These are phyloP conservation scores for Botrytis galanthina DNA, from an alignment of 2,329 filamentous ascomycete species.

Conservation along the genomic window DNA sequence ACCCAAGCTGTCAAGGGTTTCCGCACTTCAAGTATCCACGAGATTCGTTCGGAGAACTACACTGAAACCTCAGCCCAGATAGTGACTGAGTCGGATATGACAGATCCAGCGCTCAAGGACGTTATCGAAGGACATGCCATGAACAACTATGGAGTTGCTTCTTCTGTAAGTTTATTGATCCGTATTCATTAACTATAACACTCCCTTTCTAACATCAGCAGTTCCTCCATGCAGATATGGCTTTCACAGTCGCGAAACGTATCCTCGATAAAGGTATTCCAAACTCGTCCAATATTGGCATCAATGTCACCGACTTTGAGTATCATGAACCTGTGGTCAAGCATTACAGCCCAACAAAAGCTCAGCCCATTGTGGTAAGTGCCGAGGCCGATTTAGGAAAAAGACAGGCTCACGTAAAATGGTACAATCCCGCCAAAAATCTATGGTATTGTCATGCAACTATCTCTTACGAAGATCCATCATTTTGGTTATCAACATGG, in stretches of 20 bases:
- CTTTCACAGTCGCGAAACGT: conserved; percentile 48
- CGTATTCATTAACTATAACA: background rate
- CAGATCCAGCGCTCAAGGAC: conserved; percentile 40
- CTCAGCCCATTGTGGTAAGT: background rate
- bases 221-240: conserved; percentile 59
- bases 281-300: background rate
- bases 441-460: conserved; percentile 33
- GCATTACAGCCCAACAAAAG: background rate
- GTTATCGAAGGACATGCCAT: conserved; percentile 23
- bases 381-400: background rate
- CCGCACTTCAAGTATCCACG: background rate
- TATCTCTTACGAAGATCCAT: background rate
- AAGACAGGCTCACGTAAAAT: background rate
- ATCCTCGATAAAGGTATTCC: conserved; percentile 4
- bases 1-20: background rate
- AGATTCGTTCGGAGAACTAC: background rate
- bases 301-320: background rate
- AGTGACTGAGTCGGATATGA: background rate
- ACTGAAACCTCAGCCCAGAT: background rate
- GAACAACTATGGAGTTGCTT: conserved; percentile 22
- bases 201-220: conserved; percentile 27
- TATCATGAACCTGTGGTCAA: background rate
- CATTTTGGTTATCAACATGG: background rate
- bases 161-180: conserved; percentile 43
- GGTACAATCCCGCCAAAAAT: conserved; percentile 18